phyloP scores from a whole-genome alignment of 2,329 filamentous ascomycete genomes.

The Sporothrix schenckii region DNA sequence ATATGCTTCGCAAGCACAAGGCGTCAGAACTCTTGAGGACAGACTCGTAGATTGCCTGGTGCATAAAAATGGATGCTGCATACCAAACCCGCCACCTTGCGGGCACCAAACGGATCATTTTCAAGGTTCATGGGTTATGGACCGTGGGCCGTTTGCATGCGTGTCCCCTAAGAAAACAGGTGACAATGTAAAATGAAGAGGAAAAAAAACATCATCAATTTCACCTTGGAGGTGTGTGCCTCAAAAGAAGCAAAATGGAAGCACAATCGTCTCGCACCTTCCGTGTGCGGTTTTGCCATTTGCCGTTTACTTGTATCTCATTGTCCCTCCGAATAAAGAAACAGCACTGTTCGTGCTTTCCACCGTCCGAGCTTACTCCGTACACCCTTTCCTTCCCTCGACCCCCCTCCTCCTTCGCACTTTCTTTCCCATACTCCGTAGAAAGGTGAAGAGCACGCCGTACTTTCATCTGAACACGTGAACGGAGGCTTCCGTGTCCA shows the following conservation, averaged over 20 bases:
- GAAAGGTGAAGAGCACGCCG: not conserved
- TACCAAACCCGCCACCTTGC: not conserved
- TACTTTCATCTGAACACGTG: not conserved
- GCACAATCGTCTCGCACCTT: not conserved
- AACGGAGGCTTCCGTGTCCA: conserved; percentile 3
- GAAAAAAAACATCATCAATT: too few relatives aligned
- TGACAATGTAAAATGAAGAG: too few relatives aligned
- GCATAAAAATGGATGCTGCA: not conserved
- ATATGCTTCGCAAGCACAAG: not conserved
- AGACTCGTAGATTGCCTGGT: not conserved
- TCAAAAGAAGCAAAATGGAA: not conserved
- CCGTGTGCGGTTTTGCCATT: not conserved
- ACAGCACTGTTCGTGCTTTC: not conserved
- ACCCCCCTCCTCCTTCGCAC: too few relatives aligned
- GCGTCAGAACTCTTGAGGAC: not conserved
- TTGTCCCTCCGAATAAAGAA: not conserved
- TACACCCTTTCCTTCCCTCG: not conserved
- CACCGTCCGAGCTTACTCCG: not conserved
- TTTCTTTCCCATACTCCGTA: too few relatives aligned
- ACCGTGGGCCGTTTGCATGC: not conserved
- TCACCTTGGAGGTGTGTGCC: not conserved
- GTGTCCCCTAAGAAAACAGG: not conserved
- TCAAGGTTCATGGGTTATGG: conserved; percentile 5
- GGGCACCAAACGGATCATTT: not conserved
- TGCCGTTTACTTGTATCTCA: not conserved